phyloP scores from a whole-genome alignment of 345 rosid species.

The Citrus maxima region DNA sequence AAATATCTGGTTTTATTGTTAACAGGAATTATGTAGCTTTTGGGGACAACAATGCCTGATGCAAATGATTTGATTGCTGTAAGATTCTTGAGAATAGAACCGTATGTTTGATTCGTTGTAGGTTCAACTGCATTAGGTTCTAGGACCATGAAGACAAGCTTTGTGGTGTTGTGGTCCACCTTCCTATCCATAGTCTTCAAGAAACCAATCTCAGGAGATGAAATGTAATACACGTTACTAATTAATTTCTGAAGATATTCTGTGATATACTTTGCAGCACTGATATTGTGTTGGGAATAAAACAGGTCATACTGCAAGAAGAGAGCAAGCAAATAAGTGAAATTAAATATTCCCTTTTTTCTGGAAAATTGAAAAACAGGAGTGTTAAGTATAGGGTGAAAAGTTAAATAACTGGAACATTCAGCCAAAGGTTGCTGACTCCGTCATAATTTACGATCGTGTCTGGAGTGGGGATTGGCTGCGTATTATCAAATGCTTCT shows the following conservation, averaged over 20 bases:
- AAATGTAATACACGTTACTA: constrained; percentile 27
- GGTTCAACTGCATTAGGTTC: constrained; percentile 55
- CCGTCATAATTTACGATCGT: constrained; percentile 31
- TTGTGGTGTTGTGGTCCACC: constrained; percentile 40
- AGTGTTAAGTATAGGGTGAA: not conserved
- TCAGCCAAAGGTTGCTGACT: constrained; percentile 64
- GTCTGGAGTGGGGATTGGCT: constrained; percentile 45
- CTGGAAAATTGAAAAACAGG: not conserved
- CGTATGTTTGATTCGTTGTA: constrained; percentile 58
- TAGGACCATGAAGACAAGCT: constrained; percentile 41
- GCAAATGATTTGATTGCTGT: constrained; percentile 59
- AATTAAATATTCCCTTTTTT: not conserved
- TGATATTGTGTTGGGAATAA: constrained; percentile 61
- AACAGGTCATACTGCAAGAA: constrained; percentile 54
- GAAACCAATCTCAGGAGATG: constrained; percentile 83
- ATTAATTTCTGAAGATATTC: constrained; percentile 16
- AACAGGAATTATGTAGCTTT: constrained; percentile 71
- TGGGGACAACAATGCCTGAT: constrained; percentile 72
- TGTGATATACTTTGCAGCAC: constrained; percentile 34
- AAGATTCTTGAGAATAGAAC: constrained; percentile 43
- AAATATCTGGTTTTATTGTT: constrained; percentile 41
- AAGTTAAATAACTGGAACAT: constrained; percentile 51
- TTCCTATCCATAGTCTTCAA: constrained; percentile 50
- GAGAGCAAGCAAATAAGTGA: not conserved
- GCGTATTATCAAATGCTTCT: constrained; percentile 39